Evolutionary conservation across 306 rosid species (phyloP).

Genomic region (Pachyrhizus erosus): DNA sequence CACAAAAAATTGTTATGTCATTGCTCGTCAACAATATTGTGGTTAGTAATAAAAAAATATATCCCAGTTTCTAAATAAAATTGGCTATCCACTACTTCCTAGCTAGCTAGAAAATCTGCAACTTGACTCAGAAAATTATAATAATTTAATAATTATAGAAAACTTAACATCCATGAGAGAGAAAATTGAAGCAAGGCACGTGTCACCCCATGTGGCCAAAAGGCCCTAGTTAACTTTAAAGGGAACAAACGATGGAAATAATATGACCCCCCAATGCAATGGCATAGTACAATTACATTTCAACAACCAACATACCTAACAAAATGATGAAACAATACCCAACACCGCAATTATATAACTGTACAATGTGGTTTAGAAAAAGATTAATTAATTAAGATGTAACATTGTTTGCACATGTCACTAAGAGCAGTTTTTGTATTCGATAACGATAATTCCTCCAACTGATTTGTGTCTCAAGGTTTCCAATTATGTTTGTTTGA

Average conservation of each 20-base stretch:
- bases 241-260: conserved; percentile 58
- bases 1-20: conserved; percentile 28
- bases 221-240: conserved; percentile 64
- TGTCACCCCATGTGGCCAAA: conserved; percentile 67
- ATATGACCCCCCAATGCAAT: conserved; percentile 46
- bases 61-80: conserved; percentile 20
- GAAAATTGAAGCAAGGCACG: conserved; percentile 51
- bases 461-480: conserved; percentile 37
- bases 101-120: conserved; percentile 25
- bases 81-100: conserved; percentile 10
- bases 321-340: conserved; percentile 50
- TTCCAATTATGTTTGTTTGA: conserved; percentile 49
- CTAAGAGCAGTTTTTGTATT: conserved; percentile 43
- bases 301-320: conserved; percentile 76
- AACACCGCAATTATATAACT: conserved; percentile 47
- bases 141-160: background rate
- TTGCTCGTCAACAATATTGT: conserved; percentile 21
- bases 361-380: conserved; percentile 38
- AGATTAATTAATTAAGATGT: conserved; percentile 32
- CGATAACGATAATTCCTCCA: conserved; percentile 44
- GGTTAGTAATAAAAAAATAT: conserved; percentile 16
- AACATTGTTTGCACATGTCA: conserved; percentile 36
- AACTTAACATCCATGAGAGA: conserved; percentile 33
- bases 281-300: conserved; percentile 55
- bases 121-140: conserved; percentile 8